These are phyloP conservation scores for Letharia lupina DNA, from an alignment of 495 filamentous ascomycete species.

Conservation along the genomic window DNA sequence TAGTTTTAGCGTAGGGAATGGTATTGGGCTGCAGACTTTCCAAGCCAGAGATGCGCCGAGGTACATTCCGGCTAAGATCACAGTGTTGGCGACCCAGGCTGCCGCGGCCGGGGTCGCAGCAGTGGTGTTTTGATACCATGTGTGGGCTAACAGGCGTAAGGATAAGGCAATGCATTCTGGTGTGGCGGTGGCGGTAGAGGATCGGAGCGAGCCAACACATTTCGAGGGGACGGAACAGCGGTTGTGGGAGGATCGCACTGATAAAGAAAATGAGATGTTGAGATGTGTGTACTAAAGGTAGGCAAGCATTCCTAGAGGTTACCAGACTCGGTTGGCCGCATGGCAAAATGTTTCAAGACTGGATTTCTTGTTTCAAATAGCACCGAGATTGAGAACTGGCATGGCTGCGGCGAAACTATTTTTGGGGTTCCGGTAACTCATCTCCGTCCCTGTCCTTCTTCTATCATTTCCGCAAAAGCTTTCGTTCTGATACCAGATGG, in stretches of 20 bases:
- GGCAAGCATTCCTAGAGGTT: not conserved
- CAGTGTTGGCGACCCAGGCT: conserved; percentile 44
- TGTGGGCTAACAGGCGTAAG: conserved; percentile 37
- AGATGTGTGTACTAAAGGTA: conserved; percentile 41
- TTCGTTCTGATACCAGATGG: not conserved
- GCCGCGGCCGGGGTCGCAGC: conserved; percentile 34
- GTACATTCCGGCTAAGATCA: conserved; percentile 55
- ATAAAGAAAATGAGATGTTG: conserved; percentile 35
- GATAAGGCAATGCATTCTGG: conserved; percentile 18
- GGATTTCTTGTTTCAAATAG: not conserved
- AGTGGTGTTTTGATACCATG: conserved; percentile 28
- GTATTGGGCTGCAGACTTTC: conserved; percentile 63
- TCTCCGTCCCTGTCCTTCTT: not conserved
- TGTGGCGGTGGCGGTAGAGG: conserved; percentile 21
- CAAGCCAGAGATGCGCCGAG: conserved; percentile 48
- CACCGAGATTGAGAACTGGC: not conserved
- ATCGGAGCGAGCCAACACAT: conserved; percentile 11
- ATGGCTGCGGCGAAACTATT: not conserved
- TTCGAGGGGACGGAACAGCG: conserved; percentile 21
- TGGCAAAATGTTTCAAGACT: not conserved
- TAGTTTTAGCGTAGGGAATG: conserved; percentile 56
- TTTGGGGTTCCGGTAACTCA: not conserved
- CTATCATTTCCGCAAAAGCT: not conserved
- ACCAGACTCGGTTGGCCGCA: not conserved
- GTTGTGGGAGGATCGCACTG: conserved; percentile 39